Evolutionary conservation across 2,329 filamentous ascomycete species (phyloP).

Genomic region (Cyanodermella asteris): DNA sequence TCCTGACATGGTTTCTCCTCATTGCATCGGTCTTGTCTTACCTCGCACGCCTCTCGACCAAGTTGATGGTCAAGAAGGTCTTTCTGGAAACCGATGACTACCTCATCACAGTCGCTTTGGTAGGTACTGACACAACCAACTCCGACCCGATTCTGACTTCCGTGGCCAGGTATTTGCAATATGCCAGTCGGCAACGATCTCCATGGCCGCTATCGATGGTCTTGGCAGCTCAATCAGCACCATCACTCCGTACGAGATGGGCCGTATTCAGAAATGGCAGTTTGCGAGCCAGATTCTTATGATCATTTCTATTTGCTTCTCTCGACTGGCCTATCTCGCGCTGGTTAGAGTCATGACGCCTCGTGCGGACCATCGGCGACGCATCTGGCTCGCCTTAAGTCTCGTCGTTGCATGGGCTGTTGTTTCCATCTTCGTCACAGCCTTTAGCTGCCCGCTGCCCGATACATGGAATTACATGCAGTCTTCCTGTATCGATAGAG

Average conservation of each 20-base stretch:
- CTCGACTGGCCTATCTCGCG: conserved; percentile 10
- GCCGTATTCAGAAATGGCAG: conserved; percentile 5
- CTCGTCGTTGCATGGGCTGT: background rate
- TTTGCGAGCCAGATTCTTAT: conserved; percentile 10
- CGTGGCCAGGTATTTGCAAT: conserved; percentile 5
- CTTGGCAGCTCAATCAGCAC: too few species aligned
- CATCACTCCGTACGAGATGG: background rate
- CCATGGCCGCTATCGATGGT: background rate
- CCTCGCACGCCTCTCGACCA: conserved; percentile 10
- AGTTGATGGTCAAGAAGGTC: conserved; percentile 10
- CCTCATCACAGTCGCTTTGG: conserved; percentile 8
- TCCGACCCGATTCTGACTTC: conserved; percentile 9
- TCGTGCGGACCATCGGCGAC: conserved; percentile 6
- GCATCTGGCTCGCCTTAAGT: conserved; percentile 6
- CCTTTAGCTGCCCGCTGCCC: background rate
- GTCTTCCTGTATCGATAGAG: conserved; percentile 5
- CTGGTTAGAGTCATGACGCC: conserved; percentile 11
- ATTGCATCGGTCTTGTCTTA: conserved; percentile 9
- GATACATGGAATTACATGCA: background rate
- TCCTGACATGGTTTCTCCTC: conserved; percentile 11
- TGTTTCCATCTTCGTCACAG: background rate
- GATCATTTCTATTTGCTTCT: conserved; percentile 9
- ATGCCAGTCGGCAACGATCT: conserved; percentile 1
- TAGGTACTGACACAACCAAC: conserved; percentile 9
- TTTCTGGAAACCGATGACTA: conserved; percentile 10